Conservation (phyloP, 331 rosid species). For the Quercus tomentella region DNA sequence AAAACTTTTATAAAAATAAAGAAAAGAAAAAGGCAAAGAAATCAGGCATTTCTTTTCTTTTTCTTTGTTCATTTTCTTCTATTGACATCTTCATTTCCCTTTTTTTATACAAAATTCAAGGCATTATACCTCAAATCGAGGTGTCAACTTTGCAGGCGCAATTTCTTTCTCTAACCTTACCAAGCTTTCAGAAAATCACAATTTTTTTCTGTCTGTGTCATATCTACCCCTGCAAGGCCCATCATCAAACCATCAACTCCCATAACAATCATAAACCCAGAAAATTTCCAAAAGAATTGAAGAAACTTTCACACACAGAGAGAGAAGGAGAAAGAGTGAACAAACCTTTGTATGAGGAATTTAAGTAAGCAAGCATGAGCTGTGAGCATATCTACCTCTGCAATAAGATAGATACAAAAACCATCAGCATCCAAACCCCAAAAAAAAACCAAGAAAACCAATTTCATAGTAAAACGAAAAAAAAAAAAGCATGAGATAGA, state of each 20-base stretch:
- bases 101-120: slow-evolving; percentile 39
- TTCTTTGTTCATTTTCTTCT: slow-evolving; percentile 16
- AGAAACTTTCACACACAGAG: not conserved
- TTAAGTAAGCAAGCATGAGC: not conserved
- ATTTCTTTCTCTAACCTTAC: not conserved
- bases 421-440: not conserved
- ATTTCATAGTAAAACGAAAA: not conserved
- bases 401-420: not conserved
- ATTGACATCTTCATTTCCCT: slow-evolving; percentile 12
- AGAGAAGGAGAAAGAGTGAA: not conserved
- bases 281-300: not conserved
- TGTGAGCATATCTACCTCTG: not conserved
- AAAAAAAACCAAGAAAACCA: not conserved
- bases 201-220: not conserved
- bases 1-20: not conserved
- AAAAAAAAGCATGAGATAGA: not conserved
- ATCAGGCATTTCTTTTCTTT: slow-evolving; percentile 10
- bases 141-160: slow-evolving; percentile 14
- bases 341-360: not conserved
- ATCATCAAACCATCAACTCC: not conserved
- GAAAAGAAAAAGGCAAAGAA: slow-evolving; percentile 19
- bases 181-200: slow-evolving; percentile 2
- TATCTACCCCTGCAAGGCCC: slow-evolving; percentile 50
- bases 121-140: slow-evolving; percentile 41
- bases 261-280: not conserved